Evolutionary conservation across 2,329 filamentous ascomycete species (phyloP).

Genomic region (Nothomitra cinnamomea): DNA sequence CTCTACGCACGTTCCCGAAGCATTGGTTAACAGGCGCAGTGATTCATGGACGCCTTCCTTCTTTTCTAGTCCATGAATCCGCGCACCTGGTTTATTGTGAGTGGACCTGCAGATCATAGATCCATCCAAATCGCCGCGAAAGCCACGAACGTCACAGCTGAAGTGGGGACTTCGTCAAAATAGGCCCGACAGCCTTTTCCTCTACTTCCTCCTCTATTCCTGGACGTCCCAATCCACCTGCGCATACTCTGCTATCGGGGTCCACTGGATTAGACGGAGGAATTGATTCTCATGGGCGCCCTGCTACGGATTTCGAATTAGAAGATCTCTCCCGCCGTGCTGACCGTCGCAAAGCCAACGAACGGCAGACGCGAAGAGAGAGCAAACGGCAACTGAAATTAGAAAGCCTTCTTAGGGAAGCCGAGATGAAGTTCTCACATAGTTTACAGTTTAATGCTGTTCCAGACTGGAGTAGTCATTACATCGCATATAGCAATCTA

Average conservation of each 20-base stretch:
- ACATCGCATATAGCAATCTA: conserved; percentile 95
- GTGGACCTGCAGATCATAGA: not conserved
- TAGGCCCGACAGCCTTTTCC: not conserved
- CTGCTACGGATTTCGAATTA: conserved; percentile 4
- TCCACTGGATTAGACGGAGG: conserved; percentile 3
- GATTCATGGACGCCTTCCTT: too few relatives aligned
- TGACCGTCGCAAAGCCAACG: not conserved
- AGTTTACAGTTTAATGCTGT: conserved; percentile 99
- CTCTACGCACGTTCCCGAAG: too few relatives aligned
- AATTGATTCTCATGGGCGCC: not conserved
- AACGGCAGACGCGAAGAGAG: conserved; percentile 11
- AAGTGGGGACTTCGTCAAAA: not conserved
- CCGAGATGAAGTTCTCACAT: conserved; percentile 99
- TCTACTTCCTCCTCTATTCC: conserved; percentile 2
- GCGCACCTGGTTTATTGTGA: too few relatives aligned
- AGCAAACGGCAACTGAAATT: conserved; percentile 45
- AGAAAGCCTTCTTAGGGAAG: conserved; percentile 50
- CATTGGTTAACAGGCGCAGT: too few relatives aligned
- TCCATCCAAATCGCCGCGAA: not conserved
- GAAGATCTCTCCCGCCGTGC: conserved; percentile 2
- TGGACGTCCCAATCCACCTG: not conserved
- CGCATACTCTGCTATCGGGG: not conserved
- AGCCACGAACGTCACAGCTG: not conserved
- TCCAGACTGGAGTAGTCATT: conserved; percentile 97
- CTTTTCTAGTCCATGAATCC: too few relatives aligned